Conservation (phyloP, 495 filamentous ascomycete species). For the Trichocladium uniseriatum region DNA sequence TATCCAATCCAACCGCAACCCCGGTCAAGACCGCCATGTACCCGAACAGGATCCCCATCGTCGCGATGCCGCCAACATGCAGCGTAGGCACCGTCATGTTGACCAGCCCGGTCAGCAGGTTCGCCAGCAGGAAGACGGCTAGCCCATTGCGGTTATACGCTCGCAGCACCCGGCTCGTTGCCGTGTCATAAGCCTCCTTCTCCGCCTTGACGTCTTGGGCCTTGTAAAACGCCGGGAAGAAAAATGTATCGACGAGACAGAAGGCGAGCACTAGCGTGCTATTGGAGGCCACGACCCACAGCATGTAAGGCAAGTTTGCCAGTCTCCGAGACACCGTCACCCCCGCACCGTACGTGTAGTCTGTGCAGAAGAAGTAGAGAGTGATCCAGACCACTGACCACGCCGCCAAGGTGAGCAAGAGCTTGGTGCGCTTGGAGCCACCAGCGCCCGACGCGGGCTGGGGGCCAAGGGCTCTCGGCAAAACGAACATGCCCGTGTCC, state of each 20-base stretch:
- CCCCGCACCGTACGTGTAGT: conserved; percentile 57
- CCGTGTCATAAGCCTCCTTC: conserved; percentile 48
- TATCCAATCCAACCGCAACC: conserved; percentile 63
- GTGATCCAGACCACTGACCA: conserved; percentile 57
- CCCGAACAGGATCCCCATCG: conserved; percentile 63
- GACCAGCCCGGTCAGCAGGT: conserved; percentile 77
- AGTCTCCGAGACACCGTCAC: conserved; percentile 76
- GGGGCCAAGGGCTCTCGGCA: conserved; percentile 49
- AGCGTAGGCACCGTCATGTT: conserved; percentile 81
- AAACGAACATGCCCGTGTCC: conserved; percentile 64
- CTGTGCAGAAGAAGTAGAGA: conserved; percentile 57
- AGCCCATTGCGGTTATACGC: conserved; percentile 87
- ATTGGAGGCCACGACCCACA: conserved; percentile 90
- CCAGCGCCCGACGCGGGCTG: conserved; percentile 25
- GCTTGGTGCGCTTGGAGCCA: conserved; percentile 36
- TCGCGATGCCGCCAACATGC: conserved; percentile 47
- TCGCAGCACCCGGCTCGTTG: conserved; percentile 67
- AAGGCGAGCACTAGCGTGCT: conserved; percentile 67
- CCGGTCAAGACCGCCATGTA: conserved; percentile 61
- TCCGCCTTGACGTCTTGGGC: conserved; percentile 41
- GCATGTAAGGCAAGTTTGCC: conserved; percentile 86
- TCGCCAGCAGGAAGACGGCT: conserved; percentile 77
- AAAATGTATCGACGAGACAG: conserved; percentile 61
- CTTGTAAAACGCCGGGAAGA: conserved; percentile 64
- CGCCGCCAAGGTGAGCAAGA: conserved; percentile 49